Conservation (phyloP, 2,329 filamentous ascomycete genomes). For the Pestalotiopsis sp. region DNA sequence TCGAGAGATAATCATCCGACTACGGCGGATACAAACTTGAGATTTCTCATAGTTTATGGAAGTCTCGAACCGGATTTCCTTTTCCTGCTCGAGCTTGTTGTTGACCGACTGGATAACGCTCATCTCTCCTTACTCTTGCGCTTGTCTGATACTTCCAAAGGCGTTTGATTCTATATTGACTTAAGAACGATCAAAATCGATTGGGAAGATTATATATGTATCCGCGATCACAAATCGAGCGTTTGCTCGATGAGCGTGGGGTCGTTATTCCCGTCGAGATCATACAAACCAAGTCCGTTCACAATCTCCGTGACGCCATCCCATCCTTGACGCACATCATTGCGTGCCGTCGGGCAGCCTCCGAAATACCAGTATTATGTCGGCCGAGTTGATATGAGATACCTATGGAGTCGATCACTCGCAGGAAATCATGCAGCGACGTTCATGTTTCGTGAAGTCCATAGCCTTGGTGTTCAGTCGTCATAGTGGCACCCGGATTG, state of each 20-base stretch:
- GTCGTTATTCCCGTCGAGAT: not conserved
- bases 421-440: not conserved
- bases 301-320: not conserved
- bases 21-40: conserved; percentile 2
- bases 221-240: no score
- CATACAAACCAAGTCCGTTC: not conserved
- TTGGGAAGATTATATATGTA: not conserved
- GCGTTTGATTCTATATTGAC: no score
- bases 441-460: not conserved
- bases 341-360: not conserved
- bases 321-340: conserved; percentile 3
- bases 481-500: not conserved
- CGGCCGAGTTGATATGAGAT: not conserved
- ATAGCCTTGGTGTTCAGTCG: not conserved
- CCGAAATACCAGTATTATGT: not conserved
- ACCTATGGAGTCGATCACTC: not conserved
- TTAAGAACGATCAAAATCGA: no score
- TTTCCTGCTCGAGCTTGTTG: not conserved
- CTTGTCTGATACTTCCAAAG: not conserved
- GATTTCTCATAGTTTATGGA: conserved; percentile 14
- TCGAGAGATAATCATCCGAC: no score
- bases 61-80: conserved; percentile 15
- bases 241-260: not conserved
- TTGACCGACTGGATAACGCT: not conserved
- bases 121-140: not conserved